Conservation (phyloP, 169 alveolate genomes). For the Perkinsus olseni region DNA sequence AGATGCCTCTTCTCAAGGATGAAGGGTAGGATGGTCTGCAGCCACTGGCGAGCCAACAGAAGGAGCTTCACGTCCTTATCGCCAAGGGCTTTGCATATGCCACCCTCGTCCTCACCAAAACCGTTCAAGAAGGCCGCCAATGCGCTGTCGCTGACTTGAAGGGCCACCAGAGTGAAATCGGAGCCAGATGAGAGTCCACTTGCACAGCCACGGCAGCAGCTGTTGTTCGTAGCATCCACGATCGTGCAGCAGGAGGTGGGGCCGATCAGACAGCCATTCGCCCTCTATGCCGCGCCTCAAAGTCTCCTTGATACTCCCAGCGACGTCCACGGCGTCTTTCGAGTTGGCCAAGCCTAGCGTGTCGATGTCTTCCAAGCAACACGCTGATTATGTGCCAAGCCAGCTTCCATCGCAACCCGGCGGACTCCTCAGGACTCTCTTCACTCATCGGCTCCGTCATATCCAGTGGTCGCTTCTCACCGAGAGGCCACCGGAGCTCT, state of each 20-base stretch:
- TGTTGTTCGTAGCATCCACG: conserved; percentile 40
- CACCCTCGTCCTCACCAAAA: neutral
- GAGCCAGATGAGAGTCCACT: conserved; percentile 44
- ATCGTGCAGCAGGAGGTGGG: conserved; percentile 61
- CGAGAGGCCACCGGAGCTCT: conserved; percentile 87
- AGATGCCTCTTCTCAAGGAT: conserved; percentile 49
- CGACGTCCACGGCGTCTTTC: conserved; percentile 23
- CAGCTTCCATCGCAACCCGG: conserved; percentile 59
- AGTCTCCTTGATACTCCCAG: conserved; percentile 17
- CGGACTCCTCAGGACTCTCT: conserved; percentile 9
- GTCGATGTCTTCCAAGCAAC: conserved; percentile 14
- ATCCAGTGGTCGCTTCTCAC: conserved; percentile 47
- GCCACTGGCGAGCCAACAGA: conserved; percentile 63
- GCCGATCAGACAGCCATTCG: conserved; percentile 49
- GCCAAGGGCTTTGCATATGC: neutral
- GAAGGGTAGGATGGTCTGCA: conserved; percentile 72
- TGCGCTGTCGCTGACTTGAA: neutral
- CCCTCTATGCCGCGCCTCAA: conserved; percentile 39
- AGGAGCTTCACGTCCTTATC: conserved; percentile 16
- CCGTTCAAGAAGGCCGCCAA: neutral
- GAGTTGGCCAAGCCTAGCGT: neutral
- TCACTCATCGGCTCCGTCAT: neutral
- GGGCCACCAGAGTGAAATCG: neutral
- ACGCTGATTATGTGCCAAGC: conserved; percentile 73
- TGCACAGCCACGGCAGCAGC: conserved; percentile 45